These are phyloP conservation scores for Coccomyxa sp. DNA, from an alignment of 139 green algal genomes.

Conservation along the genomic window DNA sequence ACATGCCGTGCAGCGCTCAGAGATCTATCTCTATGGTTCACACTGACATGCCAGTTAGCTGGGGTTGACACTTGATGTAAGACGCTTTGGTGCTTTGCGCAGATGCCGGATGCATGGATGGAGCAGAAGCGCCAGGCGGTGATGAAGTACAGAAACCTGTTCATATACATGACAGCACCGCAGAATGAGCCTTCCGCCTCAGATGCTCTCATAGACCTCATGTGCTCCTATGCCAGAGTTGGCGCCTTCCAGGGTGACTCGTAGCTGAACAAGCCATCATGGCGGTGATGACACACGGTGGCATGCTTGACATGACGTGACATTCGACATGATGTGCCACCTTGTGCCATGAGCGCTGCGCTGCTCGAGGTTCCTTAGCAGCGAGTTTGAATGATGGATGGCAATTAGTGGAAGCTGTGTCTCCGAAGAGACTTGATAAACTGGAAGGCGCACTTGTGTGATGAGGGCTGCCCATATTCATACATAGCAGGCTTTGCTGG, in stretches of 20 bases:
- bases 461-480: too few species aligned
- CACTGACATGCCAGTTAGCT: neutral
- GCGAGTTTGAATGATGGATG: too few species aligned
- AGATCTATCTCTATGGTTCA: neutral
- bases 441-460: too few species aligned
- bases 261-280: too few species aligned
- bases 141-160: neutral
- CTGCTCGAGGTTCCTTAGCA: too few species aligned
- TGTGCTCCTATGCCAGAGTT: neutral
- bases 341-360: too few species aligned
- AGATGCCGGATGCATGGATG: slow-evolving; percentile 5
- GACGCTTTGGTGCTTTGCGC: neutral
- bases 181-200: neutral
- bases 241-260: neutral
- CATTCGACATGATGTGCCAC: too few species aligned
- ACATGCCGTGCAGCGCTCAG: neutral
- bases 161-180: neutral
- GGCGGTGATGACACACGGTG: too few species aligned
- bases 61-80: neutral
- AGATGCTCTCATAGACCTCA: neutral
- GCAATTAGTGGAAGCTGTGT: too few species aligned
- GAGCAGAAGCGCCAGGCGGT: neutral
- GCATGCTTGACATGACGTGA: too few species aligned
- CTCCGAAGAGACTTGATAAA: too few species aligned
- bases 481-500: too few species aligned